Evolutionary conservation across 2,329 filamentous ascomycete species (phyloP).

Genomic region (Colletotrichum shisoi): DNA sequence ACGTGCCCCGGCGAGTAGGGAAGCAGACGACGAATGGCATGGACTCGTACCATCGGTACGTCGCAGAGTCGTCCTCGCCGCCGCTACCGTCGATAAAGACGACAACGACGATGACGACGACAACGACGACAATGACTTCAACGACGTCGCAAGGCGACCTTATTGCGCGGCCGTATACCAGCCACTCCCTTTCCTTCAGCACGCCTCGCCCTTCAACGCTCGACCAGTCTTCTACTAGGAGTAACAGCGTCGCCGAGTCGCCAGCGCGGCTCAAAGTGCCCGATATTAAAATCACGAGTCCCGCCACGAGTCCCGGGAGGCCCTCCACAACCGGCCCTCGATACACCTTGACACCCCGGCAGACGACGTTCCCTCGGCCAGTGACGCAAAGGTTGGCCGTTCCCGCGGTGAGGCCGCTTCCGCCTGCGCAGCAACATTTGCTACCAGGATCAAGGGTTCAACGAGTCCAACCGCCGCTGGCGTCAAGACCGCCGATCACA

Average conservation of each 20-base stretch:
- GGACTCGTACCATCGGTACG: constrained; percentile 40
- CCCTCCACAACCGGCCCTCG: constrained; percentile 10
- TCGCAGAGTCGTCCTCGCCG: constrained; percentile 32
- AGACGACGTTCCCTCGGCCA: constrained; percentile 1
- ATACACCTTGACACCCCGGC: constrained; percentile 24
- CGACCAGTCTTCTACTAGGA: neutral
- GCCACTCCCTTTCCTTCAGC: constrained; percentile 38
- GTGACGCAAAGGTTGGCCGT: constrained; percentile 16
- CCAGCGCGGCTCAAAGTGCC: constrained; percentile 13
- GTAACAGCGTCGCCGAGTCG: neutral
- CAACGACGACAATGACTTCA: neutral
- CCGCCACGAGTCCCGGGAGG: constrained; percentile 26
- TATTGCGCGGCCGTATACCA: constrained; percentile 32
- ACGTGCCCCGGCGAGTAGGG: constrained; percentile 35
- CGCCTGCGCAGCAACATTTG: neutral
- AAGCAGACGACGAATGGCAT: constrained; percentile 36
- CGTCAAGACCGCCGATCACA: neutral
- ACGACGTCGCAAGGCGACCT: neutral
- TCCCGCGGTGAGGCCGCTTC: constrained; percentile 10
- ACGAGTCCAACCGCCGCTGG: constrained; percentile 1
- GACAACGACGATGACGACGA: too few species aligned
- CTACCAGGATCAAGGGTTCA: neutral
- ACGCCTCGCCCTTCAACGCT: constrained; percentile 28
- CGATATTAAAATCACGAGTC: constrained; percentile 30
- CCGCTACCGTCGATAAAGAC: neutral